These are phyloP conservation scores for Talaromyces rugulosus DNA, from an alignment of 2,329 filamentous ascomycete species.

Conservation along the genomic window DNA sequence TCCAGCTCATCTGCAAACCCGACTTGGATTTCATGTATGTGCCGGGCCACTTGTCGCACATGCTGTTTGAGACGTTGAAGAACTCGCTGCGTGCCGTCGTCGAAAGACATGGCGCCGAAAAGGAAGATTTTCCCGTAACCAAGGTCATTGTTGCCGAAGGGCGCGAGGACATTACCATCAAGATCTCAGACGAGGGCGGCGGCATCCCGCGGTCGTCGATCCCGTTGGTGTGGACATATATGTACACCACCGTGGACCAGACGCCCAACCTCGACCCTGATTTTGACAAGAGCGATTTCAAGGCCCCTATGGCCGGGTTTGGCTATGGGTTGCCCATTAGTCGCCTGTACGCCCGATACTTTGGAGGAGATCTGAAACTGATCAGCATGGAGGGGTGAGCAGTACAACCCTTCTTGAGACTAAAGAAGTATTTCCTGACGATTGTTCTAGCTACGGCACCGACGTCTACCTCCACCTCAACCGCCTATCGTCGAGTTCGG, in stretches of 20 bases:
- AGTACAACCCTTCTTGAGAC: background rate
- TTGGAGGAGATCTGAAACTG: constrained; percentile 92
- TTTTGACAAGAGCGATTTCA: constrained; percentile 99
- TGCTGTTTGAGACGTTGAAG: constrained; percentile 99
- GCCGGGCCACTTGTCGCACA: constrained; percentile 95
- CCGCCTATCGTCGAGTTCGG: constrained; percentile 87
- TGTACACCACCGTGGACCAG: constrained; percentile 98
- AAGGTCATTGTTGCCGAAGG: constrained; percentile 98
- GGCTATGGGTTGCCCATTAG: constrained; percentile 97
- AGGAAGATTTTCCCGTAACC: constrained; percentile 91
- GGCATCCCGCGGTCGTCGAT: constrained; percentile 91
- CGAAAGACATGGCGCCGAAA: constrained; percentile 89
- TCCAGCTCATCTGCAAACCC: constrained; percentile 92
- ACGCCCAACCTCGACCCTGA: constrained; percentile 93
- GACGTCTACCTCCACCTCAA: constrained; percentile 98
- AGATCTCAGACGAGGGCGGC: constrained; percentile 88
- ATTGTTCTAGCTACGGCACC: constrained; percentile 73
- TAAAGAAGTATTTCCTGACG: background rate
- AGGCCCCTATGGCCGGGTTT: constrained; percentile 97
- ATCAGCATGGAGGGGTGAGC: constrained; percentile 97
- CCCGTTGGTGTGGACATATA: constrained; percentile 99
- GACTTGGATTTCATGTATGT: constrained; percentile 99
- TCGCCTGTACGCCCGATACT: constrained; percentile 90
- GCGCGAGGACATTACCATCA: constrained; percentile 98
- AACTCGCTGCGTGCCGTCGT: constrained; percentile 97